Base-by-base conservation (phyloP, 768 basidiomycete genomes). In the Tulasnella calospora region DNA sequence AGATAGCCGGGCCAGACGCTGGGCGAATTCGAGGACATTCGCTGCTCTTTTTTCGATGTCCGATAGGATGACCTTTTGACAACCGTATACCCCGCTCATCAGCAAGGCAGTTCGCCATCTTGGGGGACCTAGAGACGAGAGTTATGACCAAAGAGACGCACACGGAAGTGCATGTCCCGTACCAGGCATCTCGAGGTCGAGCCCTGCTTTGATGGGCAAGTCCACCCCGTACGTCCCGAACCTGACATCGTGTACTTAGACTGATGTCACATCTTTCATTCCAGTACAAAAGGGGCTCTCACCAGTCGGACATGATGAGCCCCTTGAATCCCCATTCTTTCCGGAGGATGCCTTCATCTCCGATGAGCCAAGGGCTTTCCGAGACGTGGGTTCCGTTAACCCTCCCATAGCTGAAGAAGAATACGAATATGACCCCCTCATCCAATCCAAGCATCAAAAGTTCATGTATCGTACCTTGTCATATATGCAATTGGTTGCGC, bases 301-400 rank as follows among this genome's bases (percentile, higher is more conserved):
- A 92, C 93, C 94, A 95, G 83, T 94, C 94, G 79, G 91, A 92
- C 92, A 94, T 94, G 78, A 92, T 86, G 85, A 90, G 84, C 3
- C 91, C 91, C n/a, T 90, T 83, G 81, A 85, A 91, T 1, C 87
- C 88, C 90, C 91, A 92, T 86, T 92, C 91, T 85, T 88, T 86
- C 44, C 89, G 85, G n/a, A 92, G 82, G 55, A 92, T 86, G 79
- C 88, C 88, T 71, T 77, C 38, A 5, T 77, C 94, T 13, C 88
- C 83, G 27, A 92, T 80, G 2, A 92, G 80, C 61, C 83, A 83
- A 44, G 85, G 84, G 80, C 88, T 84, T 82, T 92, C 91, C 0
- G 89, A 90, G 55, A 84, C 87, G 81, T 92, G 91, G 2, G 86
- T 77, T 0, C 91, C 94, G 80, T 94, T 94, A 61, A 94, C 81